Evolutionary conservation across 2,329 filamentous ascomycete species (phyloP), one percentile per base, ranked within the genome.

Genomic region (Leptosphaerulina australis): DNA sequence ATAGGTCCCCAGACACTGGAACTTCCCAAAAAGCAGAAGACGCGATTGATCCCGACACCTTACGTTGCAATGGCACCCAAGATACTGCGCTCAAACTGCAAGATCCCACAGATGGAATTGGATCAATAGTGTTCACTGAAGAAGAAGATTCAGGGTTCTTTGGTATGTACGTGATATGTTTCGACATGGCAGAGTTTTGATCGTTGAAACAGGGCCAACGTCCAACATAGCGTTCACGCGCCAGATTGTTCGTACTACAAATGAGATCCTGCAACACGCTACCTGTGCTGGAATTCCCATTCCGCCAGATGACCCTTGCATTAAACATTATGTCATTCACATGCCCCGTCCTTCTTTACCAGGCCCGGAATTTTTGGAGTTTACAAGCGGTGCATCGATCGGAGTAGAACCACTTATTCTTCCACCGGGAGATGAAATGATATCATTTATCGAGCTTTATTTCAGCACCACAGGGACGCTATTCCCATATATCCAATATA

Each of bases 201-300:
- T n/a, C n/a, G n/a, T n/a, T n/a, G n/a, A n/a, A n/a, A n/a, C n/a
- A 73, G 71, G 73, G 3, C 70, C 73, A 18, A 74, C 74, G 5
- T 76, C 75, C 1, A 77, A 77, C 54, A 76, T 76, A 39, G 70
- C 72, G 9, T 75, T 77, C 47, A 66, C 69, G 7, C 64, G 72
- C 4, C 67, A 73, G 25, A 68, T 77, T 17, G 68, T 71, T 14
- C 62, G 64, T 24, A 64, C 71, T 10, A 57, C 71, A 21, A 55
- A 50, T 10, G 9, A 21, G 14, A 34, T 50, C 15, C 10, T 52
- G 6, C 49, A 55, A 20, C 15, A 39, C 11, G 25, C 43, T 8
- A 14, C 33, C 15, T 40, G 45, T 15, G 26, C 30, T 20, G 38
- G 25, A 31, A 51, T 31, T 22, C 50, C 51, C 35, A 12, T 40